These are phyloP conservation scores for Ophiorrhiza pumila DNA, from an alignment of 257 asterid genomes.

Conservation along the genomic window DNA sequence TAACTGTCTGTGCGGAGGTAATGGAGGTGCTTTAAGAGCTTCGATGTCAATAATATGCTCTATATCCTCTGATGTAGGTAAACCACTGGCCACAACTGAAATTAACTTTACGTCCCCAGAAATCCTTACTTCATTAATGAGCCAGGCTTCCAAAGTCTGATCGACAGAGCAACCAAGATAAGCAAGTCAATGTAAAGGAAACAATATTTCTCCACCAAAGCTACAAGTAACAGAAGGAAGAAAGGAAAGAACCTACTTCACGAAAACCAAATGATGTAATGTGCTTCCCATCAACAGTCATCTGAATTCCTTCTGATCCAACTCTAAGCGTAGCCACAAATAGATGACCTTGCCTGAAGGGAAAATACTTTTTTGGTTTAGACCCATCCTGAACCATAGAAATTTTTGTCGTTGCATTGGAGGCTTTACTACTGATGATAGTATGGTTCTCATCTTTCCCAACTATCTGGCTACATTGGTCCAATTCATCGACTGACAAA, in stretches of 20 bases:
- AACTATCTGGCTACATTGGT: slow-evolving; percentile 69
- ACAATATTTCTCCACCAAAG: slow-evolving; percentile 1
- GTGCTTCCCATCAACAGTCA: slow-evolving; percentile 98
- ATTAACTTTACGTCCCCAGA: slow-evolving; percentile 77
- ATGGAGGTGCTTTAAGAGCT: slow-evolving; percentile 63
- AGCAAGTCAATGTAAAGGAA: slow-evolving; percentile 14
- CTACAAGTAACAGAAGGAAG: slow-evolving; percentile 6
- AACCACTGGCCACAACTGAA: slow-evolving; percentile 87
- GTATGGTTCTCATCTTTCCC: slow-evolving; percentile 68
- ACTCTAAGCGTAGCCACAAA: slow-evolving; percentile 90
- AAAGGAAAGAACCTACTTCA: slow-evolving; percentile 53
- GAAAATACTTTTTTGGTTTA: slow-evolving; percentile 62
- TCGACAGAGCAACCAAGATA: slow-evolving; percentile 20
- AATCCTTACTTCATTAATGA: slow-evolving; percentile 78
- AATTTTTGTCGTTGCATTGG: slow-evolving; percentile 39
- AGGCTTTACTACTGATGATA: slow-evolving; percentile 29
- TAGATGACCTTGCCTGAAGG: slow-evolving; percentile 81
- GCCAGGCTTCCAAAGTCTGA: slow-evolving; percentile 98
- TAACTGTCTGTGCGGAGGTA: slow-evolving; percentile 49
- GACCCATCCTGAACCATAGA: slow-evolving; percentile 55
- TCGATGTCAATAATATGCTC: slow-evolving; percentile 77
- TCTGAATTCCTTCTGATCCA: slow-evolving; percentile 93
- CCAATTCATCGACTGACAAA: slow-evolving; percentile 85
- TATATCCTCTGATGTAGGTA: slow-evolving; percentile 89
- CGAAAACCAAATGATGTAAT: slow-evolving; percentile 86